These are phyloP conservation scores for Dioszegia hungarica DNA, from an alignment of 768 basidiomycete genomes.

Conservation along the genomic window DNA sequence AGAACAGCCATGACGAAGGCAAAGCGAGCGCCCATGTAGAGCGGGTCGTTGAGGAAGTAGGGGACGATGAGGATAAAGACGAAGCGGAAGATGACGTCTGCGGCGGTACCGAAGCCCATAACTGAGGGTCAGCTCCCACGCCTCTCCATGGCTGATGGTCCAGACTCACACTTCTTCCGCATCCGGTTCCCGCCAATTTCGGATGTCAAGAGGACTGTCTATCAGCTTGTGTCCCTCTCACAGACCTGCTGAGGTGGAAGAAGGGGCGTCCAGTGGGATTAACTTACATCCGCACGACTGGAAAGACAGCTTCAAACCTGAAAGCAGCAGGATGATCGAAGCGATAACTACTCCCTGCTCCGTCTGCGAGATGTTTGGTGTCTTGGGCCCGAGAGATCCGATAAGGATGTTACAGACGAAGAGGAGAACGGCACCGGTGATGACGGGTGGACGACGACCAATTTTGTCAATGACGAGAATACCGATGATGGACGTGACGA, in stretches of 20 bases:
- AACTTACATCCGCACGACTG: constrained; percentile 13
- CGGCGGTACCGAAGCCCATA: constrained; percentile 11
- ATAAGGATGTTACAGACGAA: constrained; percentile 12
- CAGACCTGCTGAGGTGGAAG: no score
- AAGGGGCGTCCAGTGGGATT: no score
- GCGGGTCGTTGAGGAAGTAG: constrained; percentile 12
- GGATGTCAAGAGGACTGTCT: constrained; percentile 13
- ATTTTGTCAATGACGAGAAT: constrained; percentile 11
- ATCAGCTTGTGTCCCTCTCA: neutral
- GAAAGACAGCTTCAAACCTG: constrained; percentile 16
- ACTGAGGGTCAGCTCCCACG: neutral
- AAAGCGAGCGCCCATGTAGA: constrained; percentile 7
- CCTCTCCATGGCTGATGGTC: no score
- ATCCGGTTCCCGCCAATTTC: constrained; percentile 21
- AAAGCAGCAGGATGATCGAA: constrained; percentile 18
- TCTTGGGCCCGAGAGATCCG: constrained; percentile 11
- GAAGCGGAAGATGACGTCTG: constrained; percentile 15
- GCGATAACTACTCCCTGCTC: constrained; percentile 17
- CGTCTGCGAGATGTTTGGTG: neutral
- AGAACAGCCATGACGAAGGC: constrained; percentile 13
- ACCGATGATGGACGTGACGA: constrained; percentile 8
- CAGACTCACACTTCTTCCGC: constrained; percentile 20
- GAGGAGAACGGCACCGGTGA: constrained; percentile 5
- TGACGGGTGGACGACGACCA: constrained; percentile 16
- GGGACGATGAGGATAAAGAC: constrained; percentile 12